Conservation (phyloP, 2,329 filamentous ascomycete species). For the Grosmannia penicillata region DNA sequence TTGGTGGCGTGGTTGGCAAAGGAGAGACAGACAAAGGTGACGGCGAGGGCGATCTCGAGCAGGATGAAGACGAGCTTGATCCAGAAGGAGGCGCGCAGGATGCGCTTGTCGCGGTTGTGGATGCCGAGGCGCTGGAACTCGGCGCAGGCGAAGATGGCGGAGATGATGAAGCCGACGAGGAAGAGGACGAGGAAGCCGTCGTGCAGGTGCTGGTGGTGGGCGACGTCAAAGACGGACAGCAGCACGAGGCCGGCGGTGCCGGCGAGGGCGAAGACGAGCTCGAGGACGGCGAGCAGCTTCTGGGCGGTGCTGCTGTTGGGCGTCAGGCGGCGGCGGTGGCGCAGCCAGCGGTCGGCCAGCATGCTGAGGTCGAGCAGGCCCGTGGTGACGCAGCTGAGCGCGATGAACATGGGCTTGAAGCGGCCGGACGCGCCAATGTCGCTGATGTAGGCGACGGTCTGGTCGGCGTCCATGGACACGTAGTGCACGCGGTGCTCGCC, state of each 20-base stretch:
- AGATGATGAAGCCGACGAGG: constrained; percentile 71
- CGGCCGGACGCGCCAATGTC: constrained; percentile 41
- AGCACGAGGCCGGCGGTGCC: constrained; percentile 72
- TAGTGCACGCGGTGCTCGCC: constrained; percentile 40
- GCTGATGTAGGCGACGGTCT: constrained; percentile 58
- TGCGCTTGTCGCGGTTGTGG: constrained; percentile 58
- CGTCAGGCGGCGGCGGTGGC: constrained; percentile 64
- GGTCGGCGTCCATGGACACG: constrained; percentile 39
- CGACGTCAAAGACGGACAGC: constrained; percentile 73
- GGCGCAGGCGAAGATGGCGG: constrained; percentile 75
- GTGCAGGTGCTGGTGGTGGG: constrained; percentile 52
- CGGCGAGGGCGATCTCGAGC: constrained; percentile 57
- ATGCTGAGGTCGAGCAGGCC: constrained; percentile 73
- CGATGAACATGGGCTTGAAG: constrained; percentile 67
- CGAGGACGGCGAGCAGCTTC: constrained; percentile 45
- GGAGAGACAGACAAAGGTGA: constrained; percentile 53
- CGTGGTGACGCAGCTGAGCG: constrained; percentile 55
- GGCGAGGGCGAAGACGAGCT: constrained; percentile 53
- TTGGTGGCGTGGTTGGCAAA: constrained; percentile 37
- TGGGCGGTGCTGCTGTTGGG: constrained; percentile 52
- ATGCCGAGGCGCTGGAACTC: constrained; percentile 80
- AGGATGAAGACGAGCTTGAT: constrained; percentile 77
- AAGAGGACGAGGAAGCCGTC: constrained; percentile 69
- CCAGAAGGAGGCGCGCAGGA: constrained; percentile 70
- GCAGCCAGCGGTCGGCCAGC: constrained; percentile 67